A percentile compares a stretch with the other conserved stretches of the same genome.
Evolutionary conservation across 306 rosid species (phyloP).

Genomic region (Herpetospermum pedunculosum): DNA sequence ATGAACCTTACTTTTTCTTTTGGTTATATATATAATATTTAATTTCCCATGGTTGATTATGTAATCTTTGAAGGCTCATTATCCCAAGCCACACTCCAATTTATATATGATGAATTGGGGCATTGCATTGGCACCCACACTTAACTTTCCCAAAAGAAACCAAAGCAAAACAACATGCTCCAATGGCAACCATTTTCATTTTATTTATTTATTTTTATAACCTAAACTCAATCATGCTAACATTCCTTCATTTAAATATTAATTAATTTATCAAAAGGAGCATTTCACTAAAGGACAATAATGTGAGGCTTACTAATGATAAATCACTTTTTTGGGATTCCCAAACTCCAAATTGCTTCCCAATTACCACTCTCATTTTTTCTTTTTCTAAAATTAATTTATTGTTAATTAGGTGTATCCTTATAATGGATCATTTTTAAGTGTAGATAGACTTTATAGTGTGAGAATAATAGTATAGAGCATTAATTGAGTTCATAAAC

Average conservation of each 20-base stretch:
- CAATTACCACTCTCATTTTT: neutral
- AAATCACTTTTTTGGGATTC: neutral
- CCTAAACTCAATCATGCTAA: neutral
- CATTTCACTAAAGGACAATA: neutral
- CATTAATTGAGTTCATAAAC: neutral
- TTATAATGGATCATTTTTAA: neutral
- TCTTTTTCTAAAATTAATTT: neutral
- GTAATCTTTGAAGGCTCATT: slow-evolving; percentile 1
- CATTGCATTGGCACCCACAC: neutral
- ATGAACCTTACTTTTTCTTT: neutral
- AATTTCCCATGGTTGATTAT: neutral
- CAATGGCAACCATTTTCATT: neutral
- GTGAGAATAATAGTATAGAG: neutral
- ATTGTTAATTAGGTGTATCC: neutral
- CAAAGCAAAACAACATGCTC: slow-evolving; percentile 2
- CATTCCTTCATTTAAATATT: neutral
- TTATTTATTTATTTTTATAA: neutral
- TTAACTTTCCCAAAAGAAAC: neutral
- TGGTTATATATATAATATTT: neutral
- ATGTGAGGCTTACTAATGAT: neutral
- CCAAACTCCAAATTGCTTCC: neutral
- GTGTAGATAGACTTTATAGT: neutral
- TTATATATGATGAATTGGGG: neutral
- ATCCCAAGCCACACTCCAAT: neutral
- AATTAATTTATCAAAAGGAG: neutral